These are phyloP conservation scores for Agaricus subrufescens DNA, from an alignment of 768 basidiomycete genomes.

Conservation along the genomic window DNA sequence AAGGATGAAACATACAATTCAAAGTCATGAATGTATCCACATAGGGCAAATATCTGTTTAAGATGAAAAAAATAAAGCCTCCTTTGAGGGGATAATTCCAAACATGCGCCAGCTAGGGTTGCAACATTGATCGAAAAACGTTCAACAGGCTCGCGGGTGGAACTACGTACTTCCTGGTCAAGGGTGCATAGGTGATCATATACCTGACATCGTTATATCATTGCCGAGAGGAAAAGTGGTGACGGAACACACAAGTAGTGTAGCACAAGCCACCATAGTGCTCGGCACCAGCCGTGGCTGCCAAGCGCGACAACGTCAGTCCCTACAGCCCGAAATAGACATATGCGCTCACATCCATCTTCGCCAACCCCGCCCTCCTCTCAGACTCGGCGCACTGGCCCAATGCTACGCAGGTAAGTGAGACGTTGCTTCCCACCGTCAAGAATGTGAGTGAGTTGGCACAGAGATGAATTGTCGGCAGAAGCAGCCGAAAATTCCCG, in stretches of 20 bases:
- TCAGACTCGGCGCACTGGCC: neutral
- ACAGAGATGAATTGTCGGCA: neutral
- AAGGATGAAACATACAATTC: constrained; percentile 17
- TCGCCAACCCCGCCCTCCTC: too few relatives aligned
- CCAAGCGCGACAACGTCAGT: too few relatives aligned
- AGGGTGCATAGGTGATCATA: constrained; percentile 32
- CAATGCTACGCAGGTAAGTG: neutral
- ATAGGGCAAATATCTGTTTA: constrained; percentile 37
- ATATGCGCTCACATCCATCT: too few relatives aligned
- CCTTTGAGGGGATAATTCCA: constrained; percentile 18
- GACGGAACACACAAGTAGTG: constrained; percentile 18
- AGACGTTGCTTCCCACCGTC: neutral
- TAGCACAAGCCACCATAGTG: constrained; percentile 21
- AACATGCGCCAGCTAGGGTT: neutral
- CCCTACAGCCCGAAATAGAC: too few relatives aligned
- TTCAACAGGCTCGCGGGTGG: too few relatives aligned
- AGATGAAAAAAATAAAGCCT: constrained; percentile 28
- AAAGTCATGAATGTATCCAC: constrained; percentile 32
- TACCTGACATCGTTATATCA: constrained; percentile 16
- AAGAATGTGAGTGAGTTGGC: neutral
- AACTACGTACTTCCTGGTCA: constrained; percentile 25
- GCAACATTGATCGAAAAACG: neutral
- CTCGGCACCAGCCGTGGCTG: constrained; percentile 20
- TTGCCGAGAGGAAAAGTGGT: neutral
- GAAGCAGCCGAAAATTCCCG: neutral